phyloP scores from a whole-genome alignment of 495 filamentous ascomycete species.

The Astrothelium macrocarpum region DNA sequence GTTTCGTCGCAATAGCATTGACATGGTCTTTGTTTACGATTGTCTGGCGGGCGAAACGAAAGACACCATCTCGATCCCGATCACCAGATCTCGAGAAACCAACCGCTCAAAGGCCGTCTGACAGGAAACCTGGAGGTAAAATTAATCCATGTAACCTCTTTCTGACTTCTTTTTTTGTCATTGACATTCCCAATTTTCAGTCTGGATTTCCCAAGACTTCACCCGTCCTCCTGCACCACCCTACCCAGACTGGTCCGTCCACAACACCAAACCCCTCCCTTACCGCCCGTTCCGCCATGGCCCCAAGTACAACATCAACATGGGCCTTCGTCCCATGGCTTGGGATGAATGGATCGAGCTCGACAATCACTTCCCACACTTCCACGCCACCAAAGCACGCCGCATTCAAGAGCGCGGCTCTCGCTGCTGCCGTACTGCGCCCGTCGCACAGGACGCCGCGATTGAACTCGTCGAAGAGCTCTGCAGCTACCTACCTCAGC shows the following conservation, averaged over 20 bases:
- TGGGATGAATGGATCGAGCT: conserved; percentile 85
- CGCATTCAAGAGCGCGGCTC: conserved; percentile 62
- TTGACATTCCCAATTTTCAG: conserved; percentile 26
- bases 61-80: conserved; percentile 12
- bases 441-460: conserved; percentile 66
- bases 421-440: conserved; percentile 62
- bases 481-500: conserved; percentile 63
- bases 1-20: conserved; percentile 11
- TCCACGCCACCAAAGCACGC: conserved; percentile 61
- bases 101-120: conserved; percentile 17
- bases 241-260: conserved; percentile 63
- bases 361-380: conserved; percentile 71
- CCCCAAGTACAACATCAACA: conserved; percentile 67
- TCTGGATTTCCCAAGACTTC: conserved; percentile 65
- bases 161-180: conserved; percentile 2
- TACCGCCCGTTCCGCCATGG: conserved; percentile 83
- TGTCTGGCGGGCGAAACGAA: conserved; percentile 1
- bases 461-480: conserved; percentile 74
- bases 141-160: neutral
- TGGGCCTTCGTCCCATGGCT: conserved; percentile 71
- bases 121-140: conserved; percentile 29
- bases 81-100: conserved; percentile 31
- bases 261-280: conserved; percentile 63
- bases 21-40: conserved; percentile 7
- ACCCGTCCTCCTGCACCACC: conserved; percentile 55